Percentiles rank a stretch among this genome's conserved stretches.
Conservation (phyloP, 73 alveolate genomes). For the Durusdinium trenchii region DNA sequence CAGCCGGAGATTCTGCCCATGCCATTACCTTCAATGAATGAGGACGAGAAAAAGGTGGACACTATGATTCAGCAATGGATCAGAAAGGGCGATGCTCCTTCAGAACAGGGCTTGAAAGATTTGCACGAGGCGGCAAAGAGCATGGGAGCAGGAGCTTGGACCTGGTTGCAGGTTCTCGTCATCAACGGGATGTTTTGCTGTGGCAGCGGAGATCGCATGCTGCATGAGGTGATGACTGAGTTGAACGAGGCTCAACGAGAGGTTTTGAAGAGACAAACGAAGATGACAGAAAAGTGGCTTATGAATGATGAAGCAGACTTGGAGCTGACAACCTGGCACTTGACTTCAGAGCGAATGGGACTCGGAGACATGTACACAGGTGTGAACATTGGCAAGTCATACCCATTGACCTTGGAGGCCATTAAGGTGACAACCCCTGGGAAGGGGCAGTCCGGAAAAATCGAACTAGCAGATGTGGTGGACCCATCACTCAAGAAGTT, state of each 20-base stretch:
- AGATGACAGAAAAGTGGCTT: neutral
- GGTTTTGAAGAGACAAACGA: neutral
- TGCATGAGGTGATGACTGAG: neutral
- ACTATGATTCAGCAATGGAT: neutral
- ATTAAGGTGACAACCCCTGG: conserved; percentile 8
- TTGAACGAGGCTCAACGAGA: neutral
- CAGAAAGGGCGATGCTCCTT: neutral
- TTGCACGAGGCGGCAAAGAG: neutral
- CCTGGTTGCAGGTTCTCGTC: neutral
- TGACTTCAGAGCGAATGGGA: neutral
- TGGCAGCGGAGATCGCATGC: neutral
- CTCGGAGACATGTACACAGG: conserved; percentile 14
- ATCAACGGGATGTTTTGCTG: neutral
- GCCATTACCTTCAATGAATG: neutral
- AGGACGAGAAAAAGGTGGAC: neutral
- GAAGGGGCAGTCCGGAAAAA: neutral
- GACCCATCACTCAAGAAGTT: neutral
- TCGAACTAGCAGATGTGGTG: neutral
- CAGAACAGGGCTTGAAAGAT: neutral
- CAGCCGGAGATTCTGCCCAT: neutral
- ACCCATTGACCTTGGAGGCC: conserved; percentile 12
- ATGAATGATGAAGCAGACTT: neutral
- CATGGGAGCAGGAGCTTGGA: neutral
- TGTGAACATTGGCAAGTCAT: neutral
- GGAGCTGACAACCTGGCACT: neutral